These are phyloP conservation scores for Striga asiatica DNA, from an alignment of 257 asterid species.

Conservation along the genomic window DNA sequence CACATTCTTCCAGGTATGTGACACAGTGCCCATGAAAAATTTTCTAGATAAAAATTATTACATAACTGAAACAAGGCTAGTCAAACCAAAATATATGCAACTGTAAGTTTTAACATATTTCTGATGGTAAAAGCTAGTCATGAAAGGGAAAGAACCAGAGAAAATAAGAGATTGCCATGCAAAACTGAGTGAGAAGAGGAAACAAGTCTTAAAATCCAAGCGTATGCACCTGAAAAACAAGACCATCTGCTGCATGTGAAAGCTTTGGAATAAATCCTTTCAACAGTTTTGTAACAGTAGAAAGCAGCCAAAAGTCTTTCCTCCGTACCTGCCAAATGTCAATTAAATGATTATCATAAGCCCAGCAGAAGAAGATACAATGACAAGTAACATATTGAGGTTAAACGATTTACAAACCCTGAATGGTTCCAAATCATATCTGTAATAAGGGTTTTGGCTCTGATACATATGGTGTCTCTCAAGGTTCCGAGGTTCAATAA, in stretches of 20 bases:
- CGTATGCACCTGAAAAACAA: constrained; percentile 75
- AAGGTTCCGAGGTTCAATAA: constrained; percentile 72
- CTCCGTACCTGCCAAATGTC: constrained; percentile 85
- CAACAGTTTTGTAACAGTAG: constrained; percentile 78
- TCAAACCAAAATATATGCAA: not conserved
- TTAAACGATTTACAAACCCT: constrained; percentile 48
- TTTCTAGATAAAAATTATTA: not conserved
- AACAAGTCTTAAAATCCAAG: constrained; percentile 1
- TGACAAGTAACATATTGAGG: not conserved
- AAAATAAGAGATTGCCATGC: not conserved
- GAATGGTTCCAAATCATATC: constrained; percentile 94
- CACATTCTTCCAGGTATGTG: too few relatives aligned
- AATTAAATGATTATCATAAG: constrained; percentile 23
- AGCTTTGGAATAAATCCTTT: constrained; percentile 86
- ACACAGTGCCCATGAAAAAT: not conserved
- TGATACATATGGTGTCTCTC: constrained; percentile 58
- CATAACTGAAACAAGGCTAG: constrained; percentile 4
- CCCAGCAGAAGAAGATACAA: not conserved
- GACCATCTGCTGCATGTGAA: constrained; percentile 97
- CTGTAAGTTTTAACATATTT: too few relatives aligned
- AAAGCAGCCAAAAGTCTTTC: constrained; percentile 92
- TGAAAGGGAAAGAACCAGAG: not conserved
- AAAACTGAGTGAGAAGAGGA: not conserved
- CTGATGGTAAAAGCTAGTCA: too few relatives aligned
- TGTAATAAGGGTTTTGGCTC: constrained; percentile 56